A percentile compares a stretch with the other conserved stretches of the same genome.
Evolutionary conservation across 257 asterid species (phyloP).

Genomic region (Buddleja alternifolia): DNA sequence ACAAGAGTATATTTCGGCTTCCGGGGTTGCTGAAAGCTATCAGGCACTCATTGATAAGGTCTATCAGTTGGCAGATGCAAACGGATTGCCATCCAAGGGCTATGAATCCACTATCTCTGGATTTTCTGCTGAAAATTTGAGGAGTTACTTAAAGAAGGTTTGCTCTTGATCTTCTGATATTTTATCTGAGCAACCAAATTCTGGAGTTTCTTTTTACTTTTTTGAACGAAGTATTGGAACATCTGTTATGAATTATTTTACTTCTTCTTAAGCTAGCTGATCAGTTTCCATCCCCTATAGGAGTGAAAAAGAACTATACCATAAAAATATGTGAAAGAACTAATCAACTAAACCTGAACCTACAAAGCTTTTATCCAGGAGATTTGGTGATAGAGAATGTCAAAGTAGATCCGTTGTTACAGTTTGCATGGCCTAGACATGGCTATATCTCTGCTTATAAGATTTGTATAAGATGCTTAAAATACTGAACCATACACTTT

Average conservation of each 20-base stretch:
- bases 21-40: conserved; percentile 52
- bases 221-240: neutral
- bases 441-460: conserved; percentile 13
- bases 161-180: conserved; percentile 24
- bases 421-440: neutral
- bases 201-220: conserved; percentile 14
- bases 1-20: conserved; percentile 51
- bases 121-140: conserved; percentile 56
- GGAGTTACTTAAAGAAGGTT: conserved; percentile 71
- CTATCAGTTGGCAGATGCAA: conserved; percentile 76
- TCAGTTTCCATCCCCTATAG: conserved; percentile 12
- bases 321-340: neutral
- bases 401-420: neutral
- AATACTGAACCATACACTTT: conserved; percentile 23
- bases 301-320: conserved; percentile 11
- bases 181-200: neutral
- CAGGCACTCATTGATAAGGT: conserved; percentile 65
- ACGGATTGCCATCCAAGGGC: conserved; percentile 69
- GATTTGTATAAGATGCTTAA: conserved; percentile 4
- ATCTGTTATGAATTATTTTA: neutral
- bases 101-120: conserved; percentile 64
- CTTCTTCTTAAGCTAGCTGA: conserved; percentile 1
- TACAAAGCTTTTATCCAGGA: neutral
- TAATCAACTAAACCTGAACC: conserved; percentile 10
- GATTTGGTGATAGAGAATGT: neutral